Evolutionary conservation across 495 filamentous ascomycete species (phyloP), one percentile per base, ranked within the genome.

Genomic region (Xylaria sp.): DNA sequence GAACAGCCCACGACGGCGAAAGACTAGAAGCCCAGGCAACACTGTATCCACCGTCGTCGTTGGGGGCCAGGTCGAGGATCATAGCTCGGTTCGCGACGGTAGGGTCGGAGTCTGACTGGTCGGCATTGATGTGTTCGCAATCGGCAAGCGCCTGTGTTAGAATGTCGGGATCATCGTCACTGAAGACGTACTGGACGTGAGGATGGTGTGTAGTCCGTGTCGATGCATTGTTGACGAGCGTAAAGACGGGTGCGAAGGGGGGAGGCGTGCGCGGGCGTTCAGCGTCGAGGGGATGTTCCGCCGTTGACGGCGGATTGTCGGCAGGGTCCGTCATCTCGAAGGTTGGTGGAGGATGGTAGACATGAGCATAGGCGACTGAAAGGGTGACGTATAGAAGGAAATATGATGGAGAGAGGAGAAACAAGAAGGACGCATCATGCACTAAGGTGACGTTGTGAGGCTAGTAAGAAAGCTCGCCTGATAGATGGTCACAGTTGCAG

Each of bases 151-250:
- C 82, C 61, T 79, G 78, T 8, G 91, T 91, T 40, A 93, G 80
- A 55, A 91, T 82, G 12, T 92, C 90, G 12, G 85, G 83, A 69
- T 90, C 88, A 80, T 97, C 93, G 76, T 95, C 92, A 72, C 86
- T 87, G 82, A 97, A 98, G 71, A 97, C 88, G 82, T 98, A 98
- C 85, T 95, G 93, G 3, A 97, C 90, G 50, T 86, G 89, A 71
- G 97, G 95, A 80, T 95, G 86, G 80, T 93, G 83, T 11, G 85
- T 85, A 59, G 86, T 86, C 35, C 82, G 82, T 17, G 80, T 83
- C 21, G 79, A 81, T 19, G 83, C 73, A 76, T 90, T 88, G 69
- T 87, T 82, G 71, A 93, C 81, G 48, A 93, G 82, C 11, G 89
- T 85, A 80, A 92, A 93, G 81, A 92, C 85, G 31, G 91, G 89